Conservation (phyloP, 768 basidiomycete species). For the Auricularia cornea region DNA sequence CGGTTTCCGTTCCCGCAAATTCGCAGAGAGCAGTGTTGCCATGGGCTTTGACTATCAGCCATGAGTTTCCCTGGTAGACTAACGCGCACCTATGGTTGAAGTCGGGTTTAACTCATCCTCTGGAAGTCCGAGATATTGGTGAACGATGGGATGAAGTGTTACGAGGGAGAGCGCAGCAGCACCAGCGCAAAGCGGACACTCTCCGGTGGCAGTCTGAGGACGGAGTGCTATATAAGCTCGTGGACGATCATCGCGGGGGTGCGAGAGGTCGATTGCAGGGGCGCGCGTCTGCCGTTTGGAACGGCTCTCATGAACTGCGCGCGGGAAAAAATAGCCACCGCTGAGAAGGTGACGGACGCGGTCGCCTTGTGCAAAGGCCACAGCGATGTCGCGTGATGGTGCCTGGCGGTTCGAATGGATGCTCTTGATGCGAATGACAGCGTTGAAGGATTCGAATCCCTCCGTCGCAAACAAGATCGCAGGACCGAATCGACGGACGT, state of each 20-base stretch:
- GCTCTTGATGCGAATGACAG: constrained; percentile 17
- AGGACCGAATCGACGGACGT: constrained; percentile 34
- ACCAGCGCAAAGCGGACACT: neutral
- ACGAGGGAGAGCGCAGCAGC: neutral
- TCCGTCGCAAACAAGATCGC: constrained; percentile 38
- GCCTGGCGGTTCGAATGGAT: constrained; percentile 25
- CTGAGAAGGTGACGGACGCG: constrained; percentile 21
- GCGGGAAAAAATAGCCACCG: constrained; percentile 12
- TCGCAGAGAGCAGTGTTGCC: too few relatives aligned
- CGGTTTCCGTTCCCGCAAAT: too few relatives aligned
- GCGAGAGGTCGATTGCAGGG: neutral
- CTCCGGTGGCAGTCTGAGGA: neutral
- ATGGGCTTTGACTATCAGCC: too few relatives aligned
- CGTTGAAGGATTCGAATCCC: constrained; percentile 34
- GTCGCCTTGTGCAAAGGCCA: constrained; percentile 2
- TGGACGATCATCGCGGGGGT: neutral
- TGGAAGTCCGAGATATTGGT: neutral
- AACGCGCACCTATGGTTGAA: neutral
- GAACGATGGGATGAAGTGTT: neutral
- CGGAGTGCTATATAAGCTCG: neutral
- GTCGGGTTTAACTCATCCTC: neutral
- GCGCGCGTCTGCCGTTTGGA: neutral
- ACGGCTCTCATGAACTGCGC: neutral
- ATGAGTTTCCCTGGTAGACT: neutral
- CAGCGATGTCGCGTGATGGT: constrained; percentile 16